Evolutionary conservation across 2,329 filamentous ascomycete species (phyloP).

Genomic region (Penicillium sp.): DNA sequence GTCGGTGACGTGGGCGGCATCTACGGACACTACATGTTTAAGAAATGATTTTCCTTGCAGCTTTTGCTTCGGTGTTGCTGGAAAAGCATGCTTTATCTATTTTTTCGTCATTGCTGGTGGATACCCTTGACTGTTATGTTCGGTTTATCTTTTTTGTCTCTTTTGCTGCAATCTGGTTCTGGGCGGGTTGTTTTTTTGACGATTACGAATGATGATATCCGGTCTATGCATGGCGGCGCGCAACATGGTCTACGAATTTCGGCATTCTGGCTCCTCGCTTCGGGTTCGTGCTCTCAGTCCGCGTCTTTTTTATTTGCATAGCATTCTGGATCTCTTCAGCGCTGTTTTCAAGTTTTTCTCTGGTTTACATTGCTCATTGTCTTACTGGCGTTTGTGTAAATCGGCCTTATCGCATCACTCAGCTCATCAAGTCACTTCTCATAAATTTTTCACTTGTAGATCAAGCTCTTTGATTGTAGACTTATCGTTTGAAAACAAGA

Average conservation of each 20-base stretch:
- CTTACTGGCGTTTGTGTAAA: conserved; percentile 10
- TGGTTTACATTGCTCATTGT: conserved; percentile 1
- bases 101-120: conserved; percentile 10
- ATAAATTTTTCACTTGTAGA: neutral
- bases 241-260: conserved; percentile 30
- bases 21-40: conserved; percentile 63
- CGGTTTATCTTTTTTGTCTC: conserved; percentile 8
- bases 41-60: conserved; percentile 39
- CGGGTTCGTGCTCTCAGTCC: conserved; percentile 28
- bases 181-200: conserved; percentile 16
- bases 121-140: conserved; percentile 22
- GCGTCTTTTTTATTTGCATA: conserved; percentile 27
- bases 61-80: conserved; percentile 7
- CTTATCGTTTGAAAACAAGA: neutral
- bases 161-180: conserved; percentile 13
- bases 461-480: neutral
- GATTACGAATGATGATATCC: conserved; percentile 29
- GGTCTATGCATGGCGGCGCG: conserved; percentile 31
- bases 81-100: conserved; percentile 16
- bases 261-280: conserved; percentile 27
- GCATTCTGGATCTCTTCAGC: conserved; percentile 28
- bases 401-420: conserved; percentile 15
- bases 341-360: conserved; percentile 8
- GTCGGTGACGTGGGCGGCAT: conserved; percentile 59
- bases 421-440: neutral